Conservation (phyloP, 2,329 filamentous ascomycete species). For the Xylariaceae sp. region DNA sequence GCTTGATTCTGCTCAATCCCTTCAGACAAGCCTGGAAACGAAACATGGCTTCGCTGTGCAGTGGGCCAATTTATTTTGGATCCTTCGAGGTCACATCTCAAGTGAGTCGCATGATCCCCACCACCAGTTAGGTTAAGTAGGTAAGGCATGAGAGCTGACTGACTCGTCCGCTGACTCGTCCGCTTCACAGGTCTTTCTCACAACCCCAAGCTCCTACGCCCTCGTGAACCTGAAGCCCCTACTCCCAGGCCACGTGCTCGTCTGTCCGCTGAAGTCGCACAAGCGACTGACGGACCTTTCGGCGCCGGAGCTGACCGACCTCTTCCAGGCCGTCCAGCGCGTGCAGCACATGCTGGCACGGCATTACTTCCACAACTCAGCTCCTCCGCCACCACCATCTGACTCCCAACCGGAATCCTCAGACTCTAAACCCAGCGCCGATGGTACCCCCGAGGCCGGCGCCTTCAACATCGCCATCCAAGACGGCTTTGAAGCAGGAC, state of each 20-base stretch:
- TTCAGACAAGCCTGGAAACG: conserved; percentile 9
- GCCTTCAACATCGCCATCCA: conserved; percentile 95
- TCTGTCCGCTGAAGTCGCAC: conserved; percentile 74
- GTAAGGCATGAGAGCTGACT: not conserved
- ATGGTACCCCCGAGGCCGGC: conserved; percentile 59
- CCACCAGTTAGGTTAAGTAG: not conserved
- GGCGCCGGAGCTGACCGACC: conserved; percentile 71
- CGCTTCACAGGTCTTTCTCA: conserved; percentile 78
- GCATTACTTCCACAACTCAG: conserved; percentile 52
- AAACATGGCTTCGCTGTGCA: conserved; percentile 18
- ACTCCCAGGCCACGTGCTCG: conserved; percentile 87
- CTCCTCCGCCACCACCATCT: conserved; percentile 2
- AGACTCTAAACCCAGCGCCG: conserved; percentile 37
- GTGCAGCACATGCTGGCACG: conserved; percentile 75
- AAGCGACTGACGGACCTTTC: conserved; percentile 76
- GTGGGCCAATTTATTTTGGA: conserved; percentile 65
- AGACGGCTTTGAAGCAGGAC: conserved; percentile 85
- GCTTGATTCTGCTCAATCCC: conserved; percentile 12
- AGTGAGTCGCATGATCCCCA: conserved; percentile 45
- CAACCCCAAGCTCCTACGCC: conserved; percentile 78
- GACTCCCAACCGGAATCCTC: not conserved
- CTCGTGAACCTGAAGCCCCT: conserved; percentile 96
- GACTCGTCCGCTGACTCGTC: no score
- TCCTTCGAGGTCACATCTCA: conserved; percentile 76
- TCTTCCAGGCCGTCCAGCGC: conserved; percentile 84